phyloP scores from a whole-genome alignment of 139 green algal genomes.

The Chlorella sp. region DNA sequence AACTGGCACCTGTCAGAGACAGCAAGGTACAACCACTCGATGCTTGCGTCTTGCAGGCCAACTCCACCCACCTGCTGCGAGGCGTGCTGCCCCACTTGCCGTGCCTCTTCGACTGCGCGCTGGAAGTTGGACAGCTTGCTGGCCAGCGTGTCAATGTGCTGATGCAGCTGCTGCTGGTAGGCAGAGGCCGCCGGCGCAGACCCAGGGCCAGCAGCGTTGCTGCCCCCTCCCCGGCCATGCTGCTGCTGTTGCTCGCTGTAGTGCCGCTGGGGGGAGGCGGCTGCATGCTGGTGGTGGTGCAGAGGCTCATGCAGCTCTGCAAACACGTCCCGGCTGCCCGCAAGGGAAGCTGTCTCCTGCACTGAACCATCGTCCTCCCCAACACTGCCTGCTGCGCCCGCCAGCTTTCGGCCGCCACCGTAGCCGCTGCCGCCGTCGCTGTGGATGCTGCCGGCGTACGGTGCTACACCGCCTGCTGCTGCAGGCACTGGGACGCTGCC shows the following conservation, averaged over 20 bases:
- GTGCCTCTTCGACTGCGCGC: constrained; percentile 20
- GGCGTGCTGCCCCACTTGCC: background rate
- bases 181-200: background rate
- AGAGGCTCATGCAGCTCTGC: background rate
- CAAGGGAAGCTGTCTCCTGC: background rate
- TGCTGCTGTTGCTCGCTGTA: background rate
- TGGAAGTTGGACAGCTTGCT: constrained; percentile 28
- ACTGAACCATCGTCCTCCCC: background rate
- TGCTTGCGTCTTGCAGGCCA: no score
- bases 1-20: no score
- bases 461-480: background rate
- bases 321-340: constrained; percentile 20
- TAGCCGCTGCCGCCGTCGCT: background rate
- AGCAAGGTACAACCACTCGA: no score
- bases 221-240: background rate
- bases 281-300: background rate
- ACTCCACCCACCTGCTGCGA: background rate
- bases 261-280: no score
- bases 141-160: constrained; percentile 23
- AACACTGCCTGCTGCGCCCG: background rate
- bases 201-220: background rate
- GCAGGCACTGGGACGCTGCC: background rate
- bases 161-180: constrained; percentile 30
- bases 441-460: background rate
- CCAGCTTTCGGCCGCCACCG: background rate